A percentile compares a stretch with the other conserved stretches of the same genome.
Evolutionary conservation across 163 green algal genomes (phyloP).

Genomic region (Prototheca cutis): DNA sequence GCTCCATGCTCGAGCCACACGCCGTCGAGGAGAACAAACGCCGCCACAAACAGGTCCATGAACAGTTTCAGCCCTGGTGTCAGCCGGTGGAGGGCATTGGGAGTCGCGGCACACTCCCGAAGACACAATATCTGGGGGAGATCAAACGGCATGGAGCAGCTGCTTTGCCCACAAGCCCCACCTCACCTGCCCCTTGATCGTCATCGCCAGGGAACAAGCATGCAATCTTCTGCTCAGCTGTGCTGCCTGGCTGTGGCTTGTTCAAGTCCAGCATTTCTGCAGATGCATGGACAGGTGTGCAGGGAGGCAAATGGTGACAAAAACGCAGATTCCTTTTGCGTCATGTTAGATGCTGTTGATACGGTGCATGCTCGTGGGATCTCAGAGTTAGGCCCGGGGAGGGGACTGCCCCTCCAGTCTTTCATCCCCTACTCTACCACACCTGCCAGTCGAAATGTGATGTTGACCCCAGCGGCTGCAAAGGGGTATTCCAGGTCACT

Average conservation of each 20-base stretch:
- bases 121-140: too few species aligned
- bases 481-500: constrained; percentile 70
- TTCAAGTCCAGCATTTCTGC: too few species aligned
- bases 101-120: constrained; percentile 6
- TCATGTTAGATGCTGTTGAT: too few species aligned
- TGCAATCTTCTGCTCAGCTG: neutral
- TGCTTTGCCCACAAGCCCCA: neutral
- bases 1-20: constrained; percentile 27
- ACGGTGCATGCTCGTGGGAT: neutral
- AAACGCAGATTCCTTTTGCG: neutral
- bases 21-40: constrained; percentile 23
- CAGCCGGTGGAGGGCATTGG: neutral
- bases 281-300: too few species aligned
- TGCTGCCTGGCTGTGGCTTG: too few species aligned
- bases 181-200: neutral
- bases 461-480: constrained; percentile 61
- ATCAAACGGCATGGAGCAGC: neutral
- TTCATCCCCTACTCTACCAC: neutral
- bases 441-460: constrained; percentile 48
- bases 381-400: neutral
- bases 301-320: neutral
- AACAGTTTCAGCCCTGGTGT: constrained; percentile 11
- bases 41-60: constrained; percentile 25
- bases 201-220: neutral
- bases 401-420: neutral